Conservation (phyloP, 179 eudicot genomes). For the Spergularia azorica region DNA sequence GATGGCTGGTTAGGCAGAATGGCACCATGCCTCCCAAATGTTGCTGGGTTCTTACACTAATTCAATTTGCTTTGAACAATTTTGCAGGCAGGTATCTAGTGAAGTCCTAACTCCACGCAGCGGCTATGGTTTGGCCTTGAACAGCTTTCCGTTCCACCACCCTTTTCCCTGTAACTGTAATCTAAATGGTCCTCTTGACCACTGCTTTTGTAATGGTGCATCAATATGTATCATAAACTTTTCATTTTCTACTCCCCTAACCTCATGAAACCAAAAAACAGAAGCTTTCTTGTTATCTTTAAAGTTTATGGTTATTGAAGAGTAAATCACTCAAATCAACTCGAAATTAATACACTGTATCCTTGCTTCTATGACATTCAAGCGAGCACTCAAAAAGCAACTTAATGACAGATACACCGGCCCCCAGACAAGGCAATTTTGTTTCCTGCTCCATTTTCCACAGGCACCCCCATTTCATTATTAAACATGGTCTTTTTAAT, state of each 20-base stretch:
- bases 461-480: conserved; percentile 5
- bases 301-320: neutral
- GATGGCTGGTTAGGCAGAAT: neutral
- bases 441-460: conserved; percentile 6
- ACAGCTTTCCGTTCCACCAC: conserved; percentile 23
- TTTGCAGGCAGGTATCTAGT: conserved; percentile 28
- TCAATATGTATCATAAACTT: conserved; percentile 24
- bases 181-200: conserved; percentile 24
- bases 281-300: neutral
- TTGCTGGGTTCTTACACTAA: conserved; percentile 3
- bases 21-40: neutral
- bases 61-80: conserved; percentile 11
- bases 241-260: conserved; percentile 1
- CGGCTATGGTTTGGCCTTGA: conserved; percentile 17
- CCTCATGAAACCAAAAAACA: conserved; percentile 4
- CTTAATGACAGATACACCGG: neutral
- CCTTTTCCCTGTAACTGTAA: conserved; percentile 24
- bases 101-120: conserved; percentile 16
- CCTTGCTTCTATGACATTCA: conserved; percentile 4
- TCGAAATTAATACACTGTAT: neutral
- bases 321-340: neutral
- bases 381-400: neutral
- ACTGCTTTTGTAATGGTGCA: conserved; percentile 19
- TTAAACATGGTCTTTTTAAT: neutral
- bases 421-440: neutral